These are phyloP conservation scores for Pseudogymnoascus sp. DNA, from an alignment of 2,329 filamentous ascomycete species.

Conservation along the genomic window DNA sequence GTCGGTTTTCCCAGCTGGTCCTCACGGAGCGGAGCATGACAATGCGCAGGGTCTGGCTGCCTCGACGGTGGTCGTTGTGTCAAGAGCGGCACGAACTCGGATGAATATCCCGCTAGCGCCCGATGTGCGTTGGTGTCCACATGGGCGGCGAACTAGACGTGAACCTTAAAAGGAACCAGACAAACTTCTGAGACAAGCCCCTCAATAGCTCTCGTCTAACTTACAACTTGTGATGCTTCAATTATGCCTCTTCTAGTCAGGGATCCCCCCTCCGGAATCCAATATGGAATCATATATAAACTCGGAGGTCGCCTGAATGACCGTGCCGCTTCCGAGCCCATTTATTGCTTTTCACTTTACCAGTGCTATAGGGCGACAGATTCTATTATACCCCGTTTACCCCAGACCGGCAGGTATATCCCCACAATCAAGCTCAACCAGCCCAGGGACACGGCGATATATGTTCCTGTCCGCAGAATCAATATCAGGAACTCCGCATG, in stretches of 20 bases:
- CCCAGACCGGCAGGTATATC: neutral
- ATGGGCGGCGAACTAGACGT: neutral
- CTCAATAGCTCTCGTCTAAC: conserved; percentile 3
- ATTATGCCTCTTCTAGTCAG: neutral
- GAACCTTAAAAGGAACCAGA: neutral
- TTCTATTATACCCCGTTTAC: conserved; percentile 5
- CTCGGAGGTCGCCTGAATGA: neutral
- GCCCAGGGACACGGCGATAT: neutral
- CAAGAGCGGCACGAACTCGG: conserved; percentile 5
- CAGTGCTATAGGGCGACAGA: neutral
- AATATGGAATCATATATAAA: conserved; percentile 2
- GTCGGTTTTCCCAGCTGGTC: neutral
- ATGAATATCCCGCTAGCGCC: conserved; percentile 2
- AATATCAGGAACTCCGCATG: conserved; percentile 4
- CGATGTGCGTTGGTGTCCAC: conserved; percentile 7
- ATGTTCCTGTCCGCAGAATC: neutral
- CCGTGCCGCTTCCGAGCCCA: neutral
- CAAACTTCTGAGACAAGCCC: neutral
- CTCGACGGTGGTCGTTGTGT: neutral
- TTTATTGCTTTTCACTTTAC: conserved; percentile 3
- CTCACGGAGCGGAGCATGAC: neutral
- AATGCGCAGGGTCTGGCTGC: neutral
- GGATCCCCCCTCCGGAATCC: neutral
- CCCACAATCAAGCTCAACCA: neutral
- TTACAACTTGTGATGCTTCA: neutral